A percentile compares a stretch with the other conserved stretches of the same genome.
These are phyloP conservation scores for Erysimum cheiri DNA, from an alignment of 441 rosid species.

Conservation along the genomic window DNA sequence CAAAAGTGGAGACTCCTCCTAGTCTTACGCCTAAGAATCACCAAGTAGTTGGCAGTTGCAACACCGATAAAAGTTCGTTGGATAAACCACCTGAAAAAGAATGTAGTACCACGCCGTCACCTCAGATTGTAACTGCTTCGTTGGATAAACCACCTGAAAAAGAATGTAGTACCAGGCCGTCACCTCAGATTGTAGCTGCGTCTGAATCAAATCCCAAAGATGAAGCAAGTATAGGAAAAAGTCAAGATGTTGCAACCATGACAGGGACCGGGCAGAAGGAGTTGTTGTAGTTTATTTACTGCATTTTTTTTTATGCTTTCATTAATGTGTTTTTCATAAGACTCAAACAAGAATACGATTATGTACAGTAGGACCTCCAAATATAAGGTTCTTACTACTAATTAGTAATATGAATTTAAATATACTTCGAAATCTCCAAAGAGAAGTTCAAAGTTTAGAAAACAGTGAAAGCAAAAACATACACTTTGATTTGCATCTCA, in stretches of 20 bases:
- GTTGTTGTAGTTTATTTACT: conserved; percentile 31
- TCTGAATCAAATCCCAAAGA: conserved; percentile 33
- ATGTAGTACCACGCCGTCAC: conserved; percentile 36
- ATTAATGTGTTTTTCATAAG: conserved; percentile 36
- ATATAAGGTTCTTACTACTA: conserved; percentile 34
- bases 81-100: conserved; percentile 40
- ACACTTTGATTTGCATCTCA: conserved; percentile 26
- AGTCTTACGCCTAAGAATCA: conserved; percentile 28
- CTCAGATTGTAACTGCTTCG: neutral
- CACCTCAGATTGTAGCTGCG: conserved; percentile 5
- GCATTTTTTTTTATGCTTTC: conserved; percentile 27
- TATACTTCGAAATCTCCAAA: conserved; percentile 9
- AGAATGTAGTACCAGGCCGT: conserved; percentile 40
- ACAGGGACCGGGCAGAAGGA: conserved; percentile 35
- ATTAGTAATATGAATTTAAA: conserved; percentile 21
- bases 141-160: conserved; percentile 35
- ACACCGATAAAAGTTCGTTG: conserved; percentile 9
- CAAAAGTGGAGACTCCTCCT: conserved; percentile 42
- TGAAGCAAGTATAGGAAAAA: conserved; percentile 32
- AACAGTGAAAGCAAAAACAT: conserved; percentile 24
- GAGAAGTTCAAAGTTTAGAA: neutral
- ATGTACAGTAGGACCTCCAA: conserved; percentile 42
- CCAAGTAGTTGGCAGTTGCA: conserved; percentile 29
- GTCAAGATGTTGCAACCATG: conserved; percentile 44
- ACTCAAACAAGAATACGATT: conserved; percentile 24